Percentiles rank a stretch among this genome's conserved stretches.
Evolutionary conservation across 768 basidiomycete species (phyloP).

Genomic region (Crucibulum laeve): DNA sequence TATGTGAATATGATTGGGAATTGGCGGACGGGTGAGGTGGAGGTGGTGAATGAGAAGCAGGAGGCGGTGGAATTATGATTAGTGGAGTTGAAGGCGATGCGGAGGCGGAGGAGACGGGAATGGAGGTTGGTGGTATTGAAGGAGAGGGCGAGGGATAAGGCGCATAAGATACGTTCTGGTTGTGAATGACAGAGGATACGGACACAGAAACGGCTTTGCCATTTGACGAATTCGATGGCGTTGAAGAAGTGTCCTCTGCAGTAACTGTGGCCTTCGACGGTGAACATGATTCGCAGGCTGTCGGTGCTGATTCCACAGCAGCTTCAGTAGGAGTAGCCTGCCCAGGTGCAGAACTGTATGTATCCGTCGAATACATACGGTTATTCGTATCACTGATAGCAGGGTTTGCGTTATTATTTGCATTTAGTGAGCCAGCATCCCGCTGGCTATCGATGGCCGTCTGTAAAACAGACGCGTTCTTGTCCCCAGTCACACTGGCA

Average conservation of each 20-base stretch:
- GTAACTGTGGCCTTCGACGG: no score
- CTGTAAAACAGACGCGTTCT: no score
- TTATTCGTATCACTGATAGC: not conserved
- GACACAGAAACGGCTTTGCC: no score
- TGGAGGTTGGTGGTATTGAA: conserved; percentile 5
- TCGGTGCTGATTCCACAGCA: no score
- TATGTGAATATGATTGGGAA: conserved; percentile 9
- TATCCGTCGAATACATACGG: conserved; percentile 9
- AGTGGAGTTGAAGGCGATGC: conserved; percentile 2
- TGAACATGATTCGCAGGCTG: no score
- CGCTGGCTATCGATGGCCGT: no score
- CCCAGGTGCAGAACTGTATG: conserved; percentile 4
- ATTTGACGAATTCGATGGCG: no score
- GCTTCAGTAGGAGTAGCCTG: no score
- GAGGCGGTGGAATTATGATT: conserved; percentile 6
- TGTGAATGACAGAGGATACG: no score
- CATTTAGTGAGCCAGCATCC: not conserved
- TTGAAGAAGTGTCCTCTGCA: no score
- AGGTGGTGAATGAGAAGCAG: conserved; percentile 3
- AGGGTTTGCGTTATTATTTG: not conserved
- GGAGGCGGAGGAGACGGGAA: not conserved
- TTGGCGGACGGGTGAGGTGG: conserved; percentile 7
- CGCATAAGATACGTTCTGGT: no score
- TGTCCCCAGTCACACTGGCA: no score
- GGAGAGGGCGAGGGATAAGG: conserved; percentile 5